phyloP scores from a whole-genome alignment of 2,329 filamentous ascomycete genomes.

The Cladophialophora chaetospira region DNA sequence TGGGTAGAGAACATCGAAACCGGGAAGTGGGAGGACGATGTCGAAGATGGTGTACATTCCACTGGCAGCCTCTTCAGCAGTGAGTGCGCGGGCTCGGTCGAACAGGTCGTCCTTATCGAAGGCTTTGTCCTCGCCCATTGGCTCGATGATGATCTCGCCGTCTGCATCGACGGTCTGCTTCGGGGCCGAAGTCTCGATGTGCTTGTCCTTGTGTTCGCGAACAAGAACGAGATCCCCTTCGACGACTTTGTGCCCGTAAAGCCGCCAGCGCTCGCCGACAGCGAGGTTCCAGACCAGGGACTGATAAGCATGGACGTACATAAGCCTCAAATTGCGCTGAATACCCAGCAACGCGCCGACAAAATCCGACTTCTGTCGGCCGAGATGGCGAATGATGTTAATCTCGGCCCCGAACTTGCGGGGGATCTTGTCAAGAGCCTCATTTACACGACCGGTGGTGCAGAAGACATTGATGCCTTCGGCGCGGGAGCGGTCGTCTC shows the following conservation, averaged over 20 bases:
- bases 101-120: slow-evolving; percentile 59
- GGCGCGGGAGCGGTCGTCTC: slow-evolving; percentile 77
- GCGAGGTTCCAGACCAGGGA: slow-evolving; percentile 91
- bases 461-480: slow-evolving; percentile 75
- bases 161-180: slow-evolving; percentile 35
- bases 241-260: slow-evolving; percentile 72
- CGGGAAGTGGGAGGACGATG: slow-evolving; percentile 86
- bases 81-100: slow-evolving; percentile 71
- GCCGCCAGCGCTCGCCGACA: slow-evolving; percentile 76
- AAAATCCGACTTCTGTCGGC: slow-evolving; percentile 64
- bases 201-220: slow-evolving; percentile 57
- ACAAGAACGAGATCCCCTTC: slow-evolving; percentile 81
- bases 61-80: slow-evolving; percentile 73
- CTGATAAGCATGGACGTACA: slow-evolving; percentile 98
- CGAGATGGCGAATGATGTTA: slow-evolving; percentile 75
- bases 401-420: slow-evolving; percentile 79
- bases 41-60: slow-evolving; percentile 82
- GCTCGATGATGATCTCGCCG: slow-evolving; percentile 64
- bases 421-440: slow-evolving; percentile 70
- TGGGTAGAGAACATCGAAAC: slow-evolving; percentile 87
- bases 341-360: slow-evolving; percentile 79
- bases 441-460: slow-evolving; percentile 58
- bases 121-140: slow-evolving; percentile 59
- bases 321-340: slow-evolving; percentile 77
- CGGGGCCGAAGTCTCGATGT: slow-evolving; percentile 30